Conservation (phyloP, 1,284 basidiomycete species). For the Fomitopsis palustris region DNA sequence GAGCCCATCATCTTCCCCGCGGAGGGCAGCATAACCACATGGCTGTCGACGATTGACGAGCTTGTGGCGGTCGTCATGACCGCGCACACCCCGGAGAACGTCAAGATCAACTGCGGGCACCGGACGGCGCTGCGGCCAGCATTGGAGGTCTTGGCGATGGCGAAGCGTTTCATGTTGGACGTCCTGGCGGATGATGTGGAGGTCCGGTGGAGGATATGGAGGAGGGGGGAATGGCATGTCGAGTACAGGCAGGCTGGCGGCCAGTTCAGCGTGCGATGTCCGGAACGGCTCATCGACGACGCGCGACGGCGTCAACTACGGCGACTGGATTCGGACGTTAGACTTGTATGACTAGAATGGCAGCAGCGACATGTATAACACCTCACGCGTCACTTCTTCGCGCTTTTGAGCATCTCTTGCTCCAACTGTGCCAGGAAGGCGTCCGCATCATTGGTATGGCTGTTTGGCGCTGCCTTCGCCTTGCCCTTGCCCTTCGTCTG, state of each 20-base stretch:
- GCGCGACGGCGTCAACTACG: slow-evolving; percentile 13
- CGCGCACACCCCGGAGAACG: slow-evolving; percentile 22
- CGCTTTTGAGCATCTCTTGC: slow-evolving; percentile 29
- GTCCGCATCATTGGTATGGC: slow-evolving; percentile 44
- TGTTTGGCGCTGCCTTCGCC: slow-evolving; percentile 13
- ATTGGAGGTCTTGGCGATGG: slow-evolving; percentile 37
- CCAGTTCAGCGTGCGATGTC: slow-evolving; percentile 46
- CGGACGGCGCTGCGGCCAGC: slow-evolving; percentile 41
- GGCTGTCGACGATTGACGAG: slow-evolving; percentile 41
- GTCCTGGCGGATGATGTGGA: slow-evolving; percentile 41
- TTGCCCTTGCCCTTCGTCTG: slow-evolving; percentile 28
- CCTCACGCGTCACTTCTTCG: neutral
- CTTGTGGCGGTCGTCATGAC: slow-evolving; percentile 37
- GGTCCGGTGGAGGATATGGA: slow-evolving; percentile 30
- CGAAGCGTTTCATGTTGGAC: slow-evolving; percentile 43
- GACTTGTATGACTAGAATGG: neutral
- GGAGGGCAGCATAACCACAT: slow-evolving; percentile 45
- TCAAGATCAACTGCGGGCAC: slow-evolving; percentile 47
- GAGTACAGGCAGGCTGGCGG: slow-evolving; percentile 39
- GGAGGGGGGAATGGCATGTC: slow-evolving; percentile 37
- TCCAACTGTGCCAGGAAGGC: slow-evolving; percentile 63
- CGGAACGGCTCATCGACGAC: slow-evolving; percentile 43
- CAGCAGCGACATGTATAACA: neutral
- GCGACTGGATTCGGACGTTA: neutral
- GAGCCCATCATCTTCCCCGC: slow-evolving; percentile 51